Evolutionary conservation across 2,329 filamentous ascomycete species (phyloP), one percentile per base, ranked within the genome.

Genomic region (Anisogramma anomala): DNA sequence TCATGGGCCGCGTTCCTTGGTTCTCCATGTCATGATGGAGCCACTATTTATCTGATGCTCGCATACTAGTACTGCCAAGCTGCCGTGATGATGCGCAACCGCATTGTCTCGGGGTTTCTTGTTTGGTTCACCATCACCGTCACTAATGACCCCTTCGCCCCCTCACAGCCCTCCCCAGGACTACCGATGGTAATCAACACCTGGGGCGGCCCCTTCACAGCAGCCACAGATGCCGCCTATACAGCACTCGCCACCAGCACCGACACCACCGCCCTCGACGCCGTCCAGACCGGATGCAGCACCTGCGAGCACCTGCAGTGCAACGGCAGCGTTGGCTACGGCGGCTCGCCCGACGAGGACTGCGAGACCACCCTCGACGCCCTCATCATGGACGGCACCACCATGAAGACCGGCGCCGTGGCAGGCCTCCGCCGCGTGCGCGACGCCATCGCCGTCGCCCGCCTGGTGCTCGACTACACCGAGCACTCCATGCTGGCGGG

Each of bases 301-400:
- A 61, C 68, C 1, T 75, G 71, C 55, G 69, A 75, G 52, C 54
- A 53, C 42, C 62, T 64, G 36, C 71, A 68, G 47, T 75, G 71
- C 56, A 71, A 74, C 51, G 64, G 66, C 36, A 71, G 63, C 27
- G 71, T 75, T 27, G 71, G 71, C 38, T 72, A 59, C 49, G 71
- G 71, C 40, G 71, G 71, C 6, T 72, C 69, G 2, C 69, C 71
- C 0, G 70, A 72, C 47, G 71, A 75, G 52, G 53, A 57, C 23
- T 75, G 71, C 56, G 71, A 74, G 57, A 74, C 71, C 3, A 74
- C 71, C 0, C 67, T 75, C 11, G 71, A 75, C 54, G 71, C 71
- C n/a, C 63, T 75, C 60, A 64, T 75, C 53, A 74, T 74, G 65
- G 71, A 75, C 52, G 71, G 71, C 20, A 56, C 54, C 0, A 68